Evolutionary conservation across 2,329 filamentous ascomycete species (phyloP), one percentile per base, ranked within the genome.

Genomic region (Ophiognomonia clavigignenti-juglandacearum): DNA sequence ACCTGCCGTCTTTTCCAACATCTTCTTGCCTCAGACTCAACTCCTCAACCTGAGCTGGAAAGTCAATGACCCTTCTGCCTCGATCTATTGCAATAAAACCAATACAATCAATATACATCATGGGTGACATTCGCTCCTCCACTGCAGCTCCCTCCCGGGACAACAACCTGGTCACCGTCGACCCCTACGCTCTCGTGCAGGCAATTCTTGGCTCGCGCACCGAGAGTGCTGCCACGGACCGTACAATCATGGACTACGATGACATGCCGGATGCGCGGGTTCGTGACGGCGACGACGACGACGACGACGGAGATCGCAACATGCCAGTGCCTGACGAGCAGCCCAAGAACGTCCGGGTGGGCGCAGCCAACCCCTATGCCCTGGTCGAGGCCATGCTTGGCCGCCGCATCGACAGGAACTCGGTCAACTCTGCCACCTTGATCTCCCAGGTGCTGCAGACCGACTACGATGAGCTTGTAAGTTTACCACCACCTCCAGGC

Each of bases 401-500:
- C 47, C 65, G 68, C 45, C 65, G 59, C 44, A 59, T 72, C 18
- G 64, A 72, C 54, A 29, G 45, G 5, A 42, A 47, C 18, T 66
- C 65, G 23, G 56, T 63, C 18, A 57, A 57, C 18, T 57, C 63
- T 0, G 39, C 51, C 4, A 53, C 53, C 3, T 61, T 73, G 47
- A 53, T 73, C 23, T 62, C 66, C 39, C 67, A 67, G 41, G 63
- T 70, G 24, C 62, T 73, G 20, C 68, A 72, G 59, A 72, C 68
- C 16, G 69, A 72, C 56, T 73, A 73, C 45, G 65, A 71, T 39
- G 70, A 73, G 58, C 66, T 72, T 36, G n/a, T n/a, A n/a, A n/a
- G n/a, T n/a, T n/a, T n/a, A n/a, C n/a, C n/a, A n/a, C n/a, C n/a
- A n/a, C n/a, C n/a, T n/a, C n/a, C n/a, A n/a, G n/a, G n/a, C n/a